These are phyloP conservation scores for Themeda triandra DNA, from an alignment of 176 grass and related monocot species.

Conservation along the genomic window DNA sequence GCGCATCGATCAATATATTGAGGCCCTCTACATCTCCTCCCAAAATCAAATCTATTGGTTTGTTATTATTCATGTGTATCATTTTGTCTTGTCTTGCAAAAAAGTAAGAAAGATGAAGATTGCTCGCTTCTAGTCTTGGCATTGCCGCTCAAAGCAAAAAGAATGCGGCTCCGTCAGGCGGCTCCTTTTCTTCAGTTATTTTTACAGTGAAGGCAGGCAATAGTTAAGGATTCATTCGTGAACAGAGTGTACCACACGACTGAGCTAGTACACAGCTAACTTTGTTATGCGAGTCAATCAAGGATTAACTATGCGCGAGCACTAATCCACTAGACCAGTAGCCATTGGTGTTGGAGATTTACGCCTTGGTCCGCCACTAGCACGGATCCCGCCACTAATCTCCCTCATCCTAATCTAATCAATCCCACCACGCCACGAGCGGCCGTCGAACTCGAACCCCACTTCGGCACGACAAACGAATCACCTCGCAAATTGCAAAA, in stretches of 20 bases:
- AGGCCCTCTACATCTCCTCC: neutral
- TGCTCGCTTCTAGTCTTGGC: constrained; percentile 8
- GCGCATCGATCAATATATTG: constrained; percentile 37
- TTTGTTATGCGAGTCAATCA: neutral
- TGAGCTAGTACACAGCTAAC: no score
- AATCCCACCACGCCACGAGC: constrained; percentile 16
- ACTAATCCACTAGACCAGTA: neutral
- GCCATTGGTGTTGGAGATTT: neutral
- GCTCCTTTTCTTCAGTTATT: no score
- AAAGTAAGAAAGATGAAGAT: constrained; percentile 6
- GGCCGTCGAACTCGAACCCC: neutral
- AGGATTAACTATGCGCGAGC: neutral
- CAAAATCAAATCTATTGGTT: constrained; percentile 10
- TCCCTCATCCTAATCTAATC: neutral
- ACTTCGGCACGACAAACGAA: neutral
- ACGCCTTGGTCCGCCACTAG: neutral
- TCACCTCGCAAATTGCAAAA: neutral
- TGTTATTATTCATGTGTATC: neutral
- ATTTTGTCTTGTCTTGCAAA: constrained; percentile 7
- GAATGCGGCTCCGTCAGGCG: neutral
- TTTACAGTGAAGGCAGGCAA: no score
- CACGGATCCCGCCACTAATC: constrained; percentile 23
- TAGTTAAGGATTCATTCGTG: neutral
- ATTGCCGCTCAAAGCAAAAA: constrained; percentile 5
- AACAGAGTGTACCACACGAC: neutral